A percentile compares a stretch with the other conserved stretches of the same genome.
Conservation (phyloP, 1,284 basidiomycete genomes). For the Cryptococcus sp. region DNA sequence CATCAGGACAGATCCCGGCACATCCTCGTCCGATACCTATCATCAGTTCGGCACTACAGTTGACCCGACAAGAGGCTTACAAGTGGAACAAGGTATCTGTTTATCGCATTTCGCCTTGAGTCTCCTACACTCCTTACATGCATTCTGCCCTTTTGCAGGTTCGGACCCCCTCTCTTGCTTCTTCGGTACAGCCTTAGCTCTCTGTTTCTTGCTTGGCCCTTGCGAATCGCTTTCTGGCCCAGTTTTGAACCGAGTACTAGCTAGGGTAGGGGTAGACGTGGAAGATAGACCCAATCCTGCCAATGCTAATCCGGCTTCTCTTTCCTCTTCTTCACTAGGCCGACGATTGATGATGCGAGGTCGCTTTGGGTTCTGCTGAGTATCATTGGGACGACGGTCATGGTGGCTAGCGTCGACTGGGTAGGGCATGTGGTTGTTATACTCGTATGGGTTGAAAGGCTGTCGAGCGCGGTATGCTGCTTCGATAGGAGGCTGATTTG, state of each 20-base stretch:
- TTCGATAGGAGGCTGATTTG: neutral
- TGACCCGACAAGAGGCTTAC: constrained; percentile 17
- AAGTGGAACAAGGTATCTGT: constrained; percentile 43
- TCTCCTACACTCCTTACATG: constrained; percentile 40
- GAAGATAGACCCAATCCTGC: constrained; percentile 18
- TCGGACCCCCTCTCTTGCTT: constrained; percentile 9
- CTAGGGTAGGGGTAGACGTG: neutral
- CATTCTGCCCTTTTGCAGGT: constrained; percentile 26
- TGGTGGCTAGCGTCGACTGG: neutral
- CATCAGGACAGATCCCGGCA: constrained; percentile 42
- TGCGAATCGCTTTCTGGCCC: neutral
- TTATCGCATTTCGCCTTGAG: constrained; percentile 45
- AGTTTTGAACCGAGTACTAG: constrained; percentile 8
- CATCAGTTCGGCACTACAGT: neutral
- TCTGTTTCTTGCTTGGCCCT: constrained; percentile 6
- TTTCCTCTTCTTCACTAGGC: constrained; percentile 21
- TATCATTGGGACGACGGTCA: neutral
- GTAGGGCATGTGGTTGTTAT: neutral
- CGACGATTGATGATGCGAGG: neutral
- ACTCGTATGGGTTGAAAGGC: neutral
- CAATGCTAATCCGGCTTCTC: constrained; percentile 31
- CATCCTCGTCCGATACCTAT: constrained; percentile 40
- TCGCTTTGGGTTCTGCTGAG: constrained; percentile 1
- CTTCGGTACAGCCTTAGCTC: constrained; percentile 11
- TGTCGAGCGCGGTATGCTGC: neutral